Evolutionary conservation across 371 early-diverging fungal genomes (phyloP).

Genomic region (Haplosporangium sp.): DNA sequence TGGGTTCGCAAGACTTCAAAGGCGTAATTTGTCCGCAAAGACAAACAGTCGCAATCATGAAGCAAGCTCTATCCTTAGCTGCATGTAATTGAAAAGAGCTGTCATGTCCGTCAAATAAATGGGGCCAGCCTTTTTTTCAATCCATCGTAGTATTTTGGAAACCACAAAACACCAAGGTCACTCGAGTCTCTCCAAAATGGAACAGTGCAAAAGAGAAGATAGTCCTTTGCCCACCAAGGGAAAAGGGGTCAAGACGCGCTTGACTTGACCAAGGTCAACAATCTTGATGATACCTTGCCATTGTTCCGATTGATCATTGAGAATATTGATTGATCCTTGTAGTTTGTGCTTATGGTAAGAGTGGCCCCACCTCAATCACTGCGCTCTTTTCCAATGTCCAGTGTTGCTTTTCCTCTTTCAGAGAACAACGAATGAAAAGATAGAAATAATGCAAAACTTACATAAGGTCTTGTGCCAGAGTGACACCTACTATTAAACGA

Average conservation of each 20-base stretch:
- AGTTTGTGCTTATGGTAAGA: neutral
- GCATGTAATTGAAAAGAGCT: constrained; percentile 23
- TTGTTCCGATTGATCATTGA: neutral
- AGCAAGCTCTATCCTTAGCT: neutral
- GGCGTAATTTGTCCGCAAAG: neutral
- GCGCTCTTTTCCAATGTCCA: constrained; percentile 17
- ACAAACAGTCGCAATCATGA: neutral
- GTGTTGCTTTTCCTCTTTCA: neutral
- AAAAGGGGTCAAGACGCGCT: constrained; percentile 29
- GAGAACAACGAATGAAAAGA: neutral
- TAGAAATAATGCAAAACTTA: constrained; percentile 24
- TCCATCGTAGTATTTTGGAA: neutral
- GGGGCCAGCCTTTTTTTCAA: constrained; percentile 28
- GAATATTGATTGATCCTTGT: constrained; percentile 1
- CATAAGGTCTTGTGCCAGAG: constrained; percentile 52
- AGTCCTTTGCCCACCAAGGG: constrained; percentile 26
- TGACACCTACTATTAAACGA: constrained; percentile 32
- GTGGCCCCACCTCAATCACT: constrained; percentile 15
- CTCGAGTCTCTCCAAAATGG: neutral
- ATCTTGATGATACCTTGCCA: constrained; percentile 10
- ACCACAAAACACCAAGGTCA: constrained; percentile 8
- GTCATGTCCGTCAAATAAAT: constrained; percentile 36
- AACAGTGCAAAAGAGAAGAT: constrained; percentile 1
- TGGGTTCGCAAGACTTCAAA: neutral
- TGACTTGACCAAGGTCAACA: constrained; percentile 25